Evolutionary conservation across 768 basidiomycete species (phyloP).

Genomic region (Trametes sanguinea): DNA sequence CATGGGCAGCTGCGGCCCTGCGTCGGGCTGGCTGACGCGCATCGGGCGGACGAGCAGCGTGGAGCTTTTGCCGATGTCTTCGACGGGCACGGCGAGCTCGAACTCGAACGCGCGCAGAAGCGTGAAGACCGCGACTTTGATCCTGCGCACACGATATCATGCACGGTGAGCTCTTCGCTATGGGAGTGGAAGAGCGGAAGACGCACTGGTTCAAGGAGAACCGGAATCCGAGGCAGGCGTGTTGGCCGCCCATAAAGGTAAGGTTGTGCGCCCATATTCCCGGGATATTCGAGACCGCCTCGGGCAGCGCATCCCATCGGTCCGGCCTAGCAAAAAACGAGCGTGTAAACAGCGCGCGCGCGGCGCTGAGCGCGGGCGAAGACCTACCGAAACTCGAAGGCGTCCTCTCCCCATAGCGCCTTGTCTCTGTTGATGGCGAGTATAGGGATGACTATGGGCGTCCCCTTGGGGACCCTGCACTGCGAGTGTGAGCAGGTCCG

Average conservation of each 20-base stretch:
- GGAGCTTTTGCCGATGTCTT: constrained; percentile 24
- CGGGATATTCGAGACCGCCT: constrained; percentile 48
- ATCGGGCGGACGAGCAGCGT: constrained; percentile 27
- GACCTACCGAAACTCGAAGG: constrained; percentile 54
- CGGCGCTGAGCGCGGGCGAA: not conserved
- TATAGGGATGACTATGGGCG: constrained; percentile 50
- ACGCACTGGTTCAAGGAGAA: constrained; percentile 63
- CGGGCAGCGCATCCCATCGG: constrained; percentile 57
- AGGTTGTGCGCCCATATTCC: constrained; percentile 62
- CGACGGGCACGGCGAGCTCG: constrained; percentile 29
- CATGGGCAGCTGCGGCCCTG: constrained; percentile 27
- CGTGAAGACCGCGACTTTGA: constrained; percentile 35
- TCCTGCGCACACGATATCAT: constrained; percentile 19
- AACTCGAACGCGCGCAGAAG: constrained; percentile 35
- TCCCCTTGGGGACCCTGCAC: constrained; percentile 29
- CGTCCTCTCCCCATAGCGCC: constrained; percentile 63
- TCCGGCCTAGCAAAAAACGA: constrained; percentile 48
- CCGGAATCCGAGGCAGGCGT: constrained; percentile 66
- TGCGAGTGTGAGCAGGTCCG: not conserved
- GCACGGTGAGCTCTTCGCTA: not conserved
- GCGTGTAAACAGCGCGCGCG: too few relatives aligned
- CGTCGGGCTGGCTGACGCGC: constrained; percentile 16
- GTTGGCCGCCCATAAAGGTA: constrained; percentile 64
- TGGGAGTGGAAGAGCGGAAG: too few relatives aligned
- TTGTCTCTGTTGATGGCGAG: constrained; percentile 51